Base-by-base conservation (phyloP, 1,284 basidiomycete genomes). In the Rhodofomes roseus region DNA sequence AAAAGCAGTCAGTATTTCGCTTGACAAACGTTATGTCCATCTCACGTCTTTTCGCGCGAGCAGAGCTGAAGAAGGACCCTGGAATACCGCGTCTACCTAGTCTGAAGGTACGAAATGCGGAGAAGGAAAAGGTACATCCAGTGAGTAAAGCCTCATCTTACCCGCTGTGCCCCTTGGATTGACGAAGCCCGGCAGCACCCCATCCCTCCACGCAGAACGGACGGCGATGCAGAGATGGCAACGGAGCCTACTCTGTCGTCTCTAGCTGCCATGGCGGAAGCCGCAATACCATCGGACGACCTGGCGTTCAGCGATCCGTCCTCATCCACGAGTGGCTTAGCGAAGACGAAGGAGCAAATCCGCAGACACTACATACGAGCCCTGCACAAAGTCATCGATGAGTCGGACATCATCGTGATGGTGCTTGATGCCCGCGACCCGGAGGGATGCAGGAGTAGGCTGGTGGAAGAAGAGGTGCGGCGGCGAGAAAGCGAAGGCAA, bases 381-480 rank as follows among this genome's bases (percentile, higher is more conserved):
- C 16, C 78, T 99, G 37, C 87, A 95, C 74, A 96, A 94, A 76
- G 96, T 99, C 51, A 89, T 99, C 60, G 94, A 97, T 66, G 84
- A 95, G 66, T 89, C 90, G 60, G 96, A 99, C 72, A 93, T 99
- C 31, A 78, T 99, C 56, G 84, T 98, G 31, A 80, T 91, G 40
- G 91, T 95, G 0, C 79, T 97, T 7, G 95, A 98, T 74, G 95
- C 95, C 1, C 79, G 95, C 51, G 95, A 97, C 77, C 95, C 94
- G 1, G 89, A 96, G 63, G 95, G 95, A 0, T 95, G 92, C 53
- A 76, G 94, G 62, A 94, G 91, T 74, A 78, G 87, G 56, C 81
- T 95, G 52, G 92, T 97, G 4, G 95, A 97, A 72, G 92, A 96
- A 67, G 93, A 96, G 73, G 92, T 96, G 1, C 79, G 91, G 55